phyloP scores from a whole-genome alignment of 441 rosid species.

The Viola pubescens region DNA sequence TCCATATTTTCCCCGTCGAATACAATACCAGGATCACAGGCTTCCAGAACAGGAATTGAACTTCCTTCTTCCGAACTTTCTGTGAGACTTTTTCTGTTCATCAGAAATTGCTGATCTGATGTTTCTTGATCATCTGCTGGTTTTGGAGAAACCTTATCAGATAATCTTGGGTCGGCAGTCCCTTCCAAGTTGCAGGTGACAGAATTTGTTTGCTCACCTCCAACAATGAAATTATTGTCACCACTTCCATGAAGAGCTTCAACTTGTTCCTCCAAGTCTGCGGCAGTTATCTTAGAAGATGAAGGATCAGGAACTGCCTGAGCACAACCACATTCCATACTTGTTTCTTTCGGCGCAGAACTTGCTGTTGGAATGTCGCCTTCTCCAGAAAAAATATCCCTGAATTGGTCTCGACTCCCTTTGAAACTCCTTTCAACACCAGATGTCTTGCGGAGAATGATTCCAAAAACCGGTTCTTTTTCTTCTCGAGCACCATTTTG shows the following conservation, averaged over 20 bases:
- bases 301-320: background rate
- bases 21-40: constrained; percentile 12
- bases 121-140: constrained; percentile 15
- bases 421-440: constrained; percentile 14
- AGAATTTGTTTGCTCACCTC: constrained; percentile 13
- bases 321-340: constrained; percentile 3
- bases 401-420: constrained; percentile 14
- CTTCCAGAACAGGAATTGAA: constrained; percentile 15
- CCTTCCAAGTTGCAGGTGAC: constrained; percentile 3
- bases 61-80: constrained; percentile 12
- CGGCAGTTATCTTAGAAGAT: constrained; percentile 12
- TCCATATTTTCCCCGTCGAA: constrained; percentile 13
- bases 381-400: constrained; percentile 8
- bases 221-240: constrained; percentile 5
- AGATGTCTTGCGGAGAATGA: constrained; percentile 14
- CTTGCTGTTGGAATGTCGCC: constrained; percentile 11
- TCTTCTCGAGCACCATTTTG: constrained; percentile 7
- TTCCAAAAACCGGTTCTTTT: constrained; percentile 10
- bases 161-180: constrained; percentile 5
- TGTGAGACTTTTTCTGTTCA: constrained; percentile 12
- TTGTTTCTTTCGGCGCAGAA: constrained; percentile 16
- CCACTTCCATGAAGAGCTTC: constrained; percentile 11
- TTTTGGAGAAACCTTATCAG: constrained; percentile 15
- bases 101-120: constrained; percentile 14
- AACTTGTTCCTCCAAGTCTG: constrained; percentile 19